Percentiles rank a stretch among this genome's conserved stretches.
These are phyloP conservation scores for Chionographis japonica DNA, from an alignment of 106 monocot genomes.

Conservation along the genomic window DNA sequence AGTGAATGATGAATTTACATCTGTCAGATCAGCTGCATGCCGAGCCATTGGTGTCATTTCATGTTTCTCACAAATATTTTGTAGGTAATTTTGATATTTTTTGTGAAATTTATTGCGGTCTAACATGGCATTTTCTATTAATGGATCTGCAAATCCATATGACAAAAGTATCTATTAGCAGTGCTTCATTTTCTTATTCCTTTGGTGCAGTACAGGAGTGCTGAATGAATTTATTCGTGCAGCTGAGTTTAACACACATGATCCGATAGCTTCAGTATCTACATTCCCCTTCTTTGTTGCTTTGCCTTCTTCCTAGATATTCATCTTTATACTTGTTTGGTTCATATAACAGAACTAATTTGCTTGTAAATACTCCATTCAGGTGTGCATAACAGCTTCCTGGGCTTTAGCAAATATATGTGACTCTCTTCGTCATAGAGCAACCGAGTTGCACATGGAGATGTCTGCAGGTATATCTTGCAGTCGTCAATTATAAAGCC, in stretches of 20 bases:
- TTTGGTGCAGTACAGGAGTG: slow-evolving; percentile 45
- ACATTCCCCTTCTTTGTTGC: background rate
- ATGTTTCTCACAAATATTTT: slow-evolving; percentile 57
- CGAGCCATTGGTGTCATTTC: slow-evolving; percentile 85
- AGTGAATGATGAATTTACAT: slow-evolving; percentile 44
- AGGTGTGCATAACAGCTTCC: slow-evolving; percentile 87
- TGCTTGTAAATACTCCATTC: slow-evolving; percentile 3
- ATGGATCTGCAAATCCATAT: too few relatives aligned
- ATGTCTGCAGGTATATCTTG: slow-evolving; percentile 24
- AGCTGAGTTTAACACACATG: slow-evolving; percentile 56
- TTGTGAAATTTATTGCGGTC: background rate
- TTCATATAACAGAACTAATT: too few relatives aligned
- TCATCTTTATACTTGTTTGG: background rate
- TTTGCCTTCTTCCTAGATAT: background rate
- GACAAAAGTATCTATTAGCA: too few relatives aligned
- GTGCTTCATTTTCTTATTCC: background rate
- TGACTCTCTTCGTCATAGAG: slow-evolving; percentile 74
- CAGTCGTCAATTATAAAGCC: background rate
- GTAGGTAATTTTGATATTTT: slow-evolving; percentile 38
- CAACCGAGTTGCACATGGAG: slow-evolving; percentile 31
- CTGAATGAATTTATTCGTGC: slow-evolving; percentile 65
- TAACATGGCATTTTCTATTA: background rate
- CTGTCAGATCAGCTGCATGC: slow-evolving; percentile 88
- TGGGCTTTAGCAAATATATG: slow-evolving; percentile 99
- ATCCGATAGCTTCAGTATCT: slow-evolving; percentile 59